Base-by-base conservation (phyloP, 2,329 filamentous ascomycete genomes). In the Microcyclospora tardicrescens region DNA sequence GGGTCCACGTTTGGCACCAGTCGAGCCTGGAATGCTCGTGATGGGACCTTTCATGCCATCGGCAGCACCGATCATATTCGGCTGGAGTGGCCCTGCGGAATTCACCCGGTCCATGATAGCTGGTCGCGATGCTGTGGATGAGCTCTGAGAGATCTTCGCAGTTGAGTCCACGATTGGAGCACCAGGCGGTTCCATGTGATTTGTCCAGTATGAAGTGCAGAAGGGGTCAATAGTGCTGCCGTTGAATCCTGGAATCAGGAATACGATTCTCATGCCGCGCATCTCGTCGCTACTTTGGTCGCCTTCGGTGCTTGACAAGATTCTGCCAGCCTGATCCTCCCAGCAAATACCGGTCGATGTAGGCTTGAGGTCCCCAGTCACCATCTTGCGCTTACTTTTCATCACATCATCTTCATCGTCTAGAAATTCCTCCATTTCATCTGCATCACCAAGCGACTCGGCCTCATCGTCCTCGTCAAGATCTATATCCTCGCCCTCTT, bases 341-440 rank as follows among this genome's bases (percentile, higher is more conserved):
- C 86, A 98, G 56, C 81, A 91, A 9, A 96, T 64, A 0, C 89
- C 91, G 3, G 78, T 84, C 55, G 73, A 82, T 32, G 81, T 67
- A 0, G 86, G 84, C 53, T 87, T 75, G 52, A 93, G 69, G 47
- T 84, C 77, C 24, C 78, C 76, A 27, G 66, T 73, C 51, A 73
- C 64, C 6, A 72, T 59, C 62, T 79, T 60, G 57, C 73, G 65
- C 66, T 73, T 71, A 61, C 66, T 56, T 64, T 72, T 53, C 60
- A 91, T 84, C 38, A 44, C 46, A 39, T 58, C 56, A 16, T 93
- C 84, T 5, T 84, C 84, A 51, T 93, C 84, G 49, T 94, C 87
- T 2, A 95, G 67, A 54, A 95, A 95, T 13, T 78, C 87, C 3
- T 85, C 84, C 78, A 94, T 81, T 43, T 93, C 86, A 45, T 84